Evolutionary conservation across 495 filamentous ascomycete genomes (phyloP).

Genomic region (Penicillium goetzii): DNA sequence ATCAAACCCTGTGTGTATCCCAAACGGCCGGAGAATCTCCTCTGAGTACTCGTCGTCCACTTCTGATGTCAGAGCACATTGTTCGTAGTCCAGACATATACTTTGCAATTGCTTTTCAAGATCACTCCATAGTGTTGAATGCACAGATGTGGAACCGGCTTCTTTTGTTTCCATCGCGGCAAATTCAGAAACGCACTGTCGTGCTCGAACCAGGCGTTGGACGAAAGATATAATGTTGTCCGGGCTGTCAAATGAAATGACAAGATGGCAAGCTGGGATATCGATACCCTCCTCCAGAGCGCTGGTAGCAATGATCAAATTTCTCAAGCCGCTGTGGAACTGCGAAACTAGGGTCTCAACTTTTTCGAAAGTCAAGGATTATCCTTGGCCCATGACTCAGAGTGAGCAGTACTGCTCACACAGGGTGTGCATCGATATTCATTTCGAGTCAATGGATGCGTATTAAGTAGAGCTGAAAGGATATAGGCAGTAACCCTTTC

Average conservation of each 20-base stretch:
- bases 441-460: slow-evolving; percentile 6
- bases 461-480: slow-evolving; percentile 6
- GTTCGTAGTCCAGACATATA: slow-evolving; percentile 2
- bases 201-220: slow-evolving; percentile 51
- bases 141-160: not conserved
- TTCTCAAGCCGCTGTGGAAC: slow-evolving; percentile 57
- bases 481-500: slow-evolving; percentile 10
- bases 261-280: slow-evolving; percentile 74
- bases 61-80: not conserved
- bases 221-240: slow-evolving; percentile 69
- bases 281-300: slow-evolving; percentile 88
- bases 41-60: not conserved
- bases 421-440: slow-evolving; percentile 4
- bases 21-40: not conserved
- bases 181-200: slow-evolving; percentile 66
- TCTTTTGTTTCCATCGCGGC: slow-evolving; percentile 12
- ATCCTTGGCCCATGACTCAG: slow-evolving; percentile 4
- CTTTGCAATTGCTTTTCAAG: slow-evolving; percentile 8
- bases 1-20: slow-evolving; percentile 9
- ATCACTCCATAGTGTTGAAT: slow-evolving; percentile 1
- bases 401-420: slow-evolving; percentile 8
- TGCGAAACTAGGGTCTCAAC: not conserved
- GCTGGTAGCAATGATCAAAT: slow-evolving; percentile 74
- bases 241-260: slow-evolving; percentile 74
- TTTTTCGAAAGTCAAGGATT: not conserved